Percentiles rank a stretch among this genome's conserved stretches.
Evolutionary conservation across 805 yeast genomes (phyloP).

Genomic region (Wickerhamomyces tratensis): DNA sequence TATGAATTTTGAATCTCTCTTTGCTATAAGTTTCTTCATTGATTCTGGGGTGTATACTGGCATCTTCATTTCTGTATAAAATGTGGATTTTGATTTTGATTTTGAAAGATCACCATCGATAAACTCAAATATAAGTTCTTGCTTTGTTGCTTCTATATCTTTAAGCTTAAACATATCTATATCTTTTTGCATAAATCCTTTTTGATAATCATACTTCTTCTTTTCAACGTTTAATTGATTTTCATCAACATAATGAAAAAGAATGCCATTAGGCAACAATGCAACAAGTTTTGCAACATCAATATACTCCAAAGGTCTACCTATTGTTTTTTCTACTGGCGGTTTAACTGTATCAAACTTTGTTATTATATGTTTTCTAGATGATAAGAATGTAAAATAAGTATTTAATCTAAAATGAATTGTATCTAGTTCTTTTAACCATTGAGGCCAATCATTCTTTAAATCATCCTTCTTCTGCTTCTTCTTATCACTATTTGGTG

Average conservation of each 20-base stretch:
- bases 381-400: constrained; percentile 50
- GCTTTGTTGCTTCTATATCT: constrained; percentile 29
- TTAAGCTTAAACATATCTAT: constrained; percentile 41
- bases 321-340: constrained; percentile 41
- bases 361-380: constrained; percentile 50
- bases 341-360: constrained; percentile 42
- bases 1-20: constrained; percentile 45
- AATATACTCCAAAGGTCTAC: constrained; percentile 30
- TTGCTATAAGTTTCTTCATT: constrained; percentile 48
- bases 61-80: constrained; percentile 33
- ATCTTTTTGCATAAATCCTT: constrained; percentile 48
- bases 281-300: constrained; percentile 60
- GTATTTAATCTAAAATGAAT: constrained; percentile 48
- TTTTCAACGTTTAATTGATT: constrained; percentile 41
- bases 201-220: constrained; percentile 25
- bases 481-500: background rate
- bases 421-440: constrained; percentile 31
- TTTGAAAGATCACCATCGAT: constrained; percentile 51
- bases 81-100: constrained; percentile 35
- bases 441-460: constrained; percentile 11
- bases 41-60: constrained; percentile 46
- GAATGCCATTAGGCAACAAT: constrained; percentile 59
- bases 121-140: constrained; percentile 66
- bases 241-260: constrained; percentile 72
- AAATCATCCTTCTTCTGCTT: background rate